These are phyloP conservation scores for Jasminum sambac DNA, from an alignment of 257 asterid species.

Conservation along the genomic window DNA sequence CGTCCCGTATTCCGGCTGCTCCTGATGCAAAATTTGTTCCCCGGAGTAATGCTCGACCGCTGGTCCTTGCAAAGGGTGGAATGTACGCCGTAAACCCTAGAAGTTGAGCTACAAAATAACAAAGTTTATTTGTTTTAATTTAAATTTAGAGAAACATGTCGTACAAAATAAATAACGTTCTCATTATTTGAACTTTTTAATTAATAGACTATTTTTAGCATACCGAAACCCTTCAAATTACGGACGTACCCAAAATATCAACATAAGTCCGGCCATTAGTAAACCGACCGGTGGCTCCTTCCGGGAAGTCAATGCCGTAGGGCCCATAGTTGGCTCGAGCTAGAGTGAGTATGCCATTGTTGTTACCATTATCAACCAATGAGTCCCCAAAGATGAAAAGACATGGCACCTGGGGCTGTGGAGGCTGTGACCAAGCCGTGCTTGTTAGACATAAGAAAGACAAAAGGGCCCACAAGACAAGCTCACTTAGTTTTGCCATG, in stretches of 20 bases:
- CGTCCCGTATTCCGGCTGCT: slow-evolving; percentile 87
- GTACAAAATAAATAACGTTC: neutral
- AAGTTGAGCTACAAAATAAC: slow-evolving; percentile 63
- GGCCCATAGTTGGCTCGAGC: slow-evolving; percentile 86
- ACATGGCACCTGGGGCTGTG: slow-evolving; percentile 63
- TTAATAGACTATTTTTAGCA: neutral
- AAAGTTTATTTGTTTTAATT: neutral
- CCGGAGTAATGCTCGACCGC: slow-evolving; percentile 56
- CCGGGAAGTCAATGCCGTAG: slow-evolving; percentile 79
- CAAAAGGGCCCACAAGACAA: slow-evolving; percentile 31
- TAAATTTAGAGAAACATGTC: neutral
- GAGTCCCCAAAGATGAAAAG: slow-evolving; percentile 84
- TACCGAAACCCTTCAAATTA: neutral
- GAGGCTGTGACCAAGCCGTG: slow-evolving; percentile 43
- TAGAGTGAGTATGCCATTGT: slow-evolving; percentile 66
- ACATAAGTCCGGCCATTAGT: slow-evolving; percentile 90
- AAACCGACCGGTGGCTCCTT: slow-evolving; percentile 81
- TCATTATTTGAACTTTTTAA: neutral
- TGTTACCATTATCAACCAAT: slow-evolving; percentile 87
- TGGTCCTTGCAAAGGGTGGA: slow-evolving; percentile 56
- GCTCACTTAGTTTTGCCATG: slow-evolving; percentile 29
- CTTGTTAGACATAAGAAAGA: slow-evolving; percentile 27
- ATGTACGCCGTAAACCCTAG: slow-evolving; percentile 75
- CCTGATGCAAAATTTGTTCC: slow-evolving; percentile 91
- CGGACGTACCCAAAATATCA: slow-evolving; percentile 55